Conservation (phyloP, 1,139 yeast species). For the Candida sp. region DNA sequence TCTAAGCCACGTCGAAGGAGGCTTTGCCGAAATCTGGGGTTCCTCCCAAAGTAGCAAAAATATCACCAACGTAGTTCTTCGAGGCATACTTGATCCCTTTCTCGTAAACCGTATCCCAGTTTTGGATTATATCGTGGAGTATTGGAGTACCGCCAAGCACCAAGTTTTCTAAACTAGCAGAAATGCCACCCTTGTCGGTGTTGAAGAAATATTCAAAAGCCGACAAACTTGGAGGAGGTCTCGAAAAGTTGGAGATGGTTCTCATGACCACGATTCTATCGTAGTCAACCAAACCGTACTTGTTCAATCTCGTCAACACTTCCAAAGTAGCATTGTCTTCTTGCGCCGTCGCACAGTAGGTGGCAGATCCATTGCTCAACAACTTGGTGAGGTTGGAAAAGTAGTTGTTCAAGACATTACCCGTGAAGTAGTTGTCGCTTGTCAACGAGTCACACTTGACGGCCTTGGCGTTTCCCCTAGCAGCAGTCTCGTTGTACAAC, state of each 20-base stretch:
- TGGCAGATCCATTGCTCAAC: conserved; percentile 63
- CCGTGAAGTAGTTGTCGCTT: conserved; percentile 65
- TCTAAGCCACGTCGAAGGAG: conserved; percentile 22
- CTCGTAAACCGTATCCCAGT: conserved; percentile 55
- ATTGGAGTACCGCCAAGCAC: conserved; percentile 60
- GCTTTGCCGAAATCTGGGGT: conserved; percentile 31
- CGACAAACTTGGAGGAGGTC: conserved; percentile 53
- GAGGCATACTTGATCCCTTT: conserved; percentile 41
- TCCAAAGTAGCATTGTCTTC: conserved; percentile 74
- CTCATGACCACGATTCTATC: conserved; percentile 64
- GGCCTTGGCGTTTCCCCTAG: conserved; percentile 50
- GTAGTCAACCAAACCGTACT: conserved; percentile 58
- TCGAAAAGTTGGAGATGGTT: conserved; percentile 65
- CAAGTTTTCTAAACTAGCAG: conserved; percentile 55
- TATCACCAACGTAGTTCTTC: conserved; percentile 63
- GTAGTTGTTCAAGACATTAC: conserved; percentile 53
- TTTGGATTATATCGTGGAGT: conserved; percentile 52
- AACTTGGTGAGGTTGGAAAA: conserved; percentile 51
- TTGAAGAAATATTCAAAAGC: conserved; percentile 56
- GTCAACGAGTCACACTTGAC: conserved; percentile 65
- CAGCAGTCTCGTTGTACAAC: conserved; percentile 53
- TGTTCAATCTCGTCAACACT: conserved; percentile 58
- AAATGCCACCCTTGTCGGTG: conserved; percentile 57
- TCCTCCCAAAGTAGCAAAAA: conserved; percentile 55
- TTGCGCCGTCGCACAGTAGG: conserved; percentile 67